Evolutionary conservation across 768 basidiomycete species (phyloP).

Genomic region (Xanthoconium purpureum): DNA sequence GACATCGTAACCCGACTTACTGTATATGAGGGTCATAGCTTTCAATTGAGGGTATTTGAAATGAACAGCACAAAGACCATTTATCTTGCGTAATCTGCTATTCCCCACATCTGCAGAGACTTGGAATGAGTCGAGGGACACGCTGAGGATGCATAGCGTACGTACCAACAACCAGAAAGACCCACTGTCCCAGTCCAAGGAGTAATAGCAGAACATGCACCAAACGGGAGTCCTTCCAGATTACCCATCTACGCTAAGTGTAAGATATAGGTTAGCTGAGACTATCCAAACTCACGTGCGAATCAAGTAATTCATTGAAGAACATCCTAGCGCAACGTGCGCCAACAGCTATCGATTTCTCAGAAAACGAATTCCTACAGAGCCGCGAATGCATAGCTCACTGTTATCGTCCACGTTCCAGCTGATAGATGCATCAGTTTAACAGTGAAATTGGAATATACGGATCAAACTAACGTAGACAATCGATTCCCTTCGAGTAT

Average conservation of each 20-base stretch:
- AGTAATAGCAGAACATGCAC: slow-evolving; percentile 12
- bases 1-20: slow-evolving; percentile 1
- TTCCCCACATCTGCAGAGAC: neutral
- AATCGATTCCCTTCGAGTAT: neutral
- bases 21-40: slow-evolving; percentile 5
- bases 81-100: neutral
- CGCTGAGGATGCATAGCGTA: neutral
- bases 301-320: slow-evolving; percentile 23
- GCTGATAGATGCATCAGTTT: slow-evolving; percentile 9
- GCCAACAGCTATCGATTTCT: neutral
- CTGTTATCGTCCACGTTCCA: neutral
- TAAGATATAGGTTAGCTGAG: neutral
- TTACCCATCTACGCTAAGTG: slow-evolving; percentile 15
- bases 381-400: neutral
- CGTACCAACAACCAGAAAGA: slow-evolving; percentile 9
- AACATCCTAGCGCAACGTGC: slow-evolving; percentile 12
- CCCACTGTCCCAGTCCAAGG: slow-evolving; percentile 20
- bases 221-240: slow-evolving; percentile 19
- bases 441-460: neutral
- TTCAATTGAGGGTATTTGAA: neutral
- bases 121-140: neutral
- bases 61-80: neutral
- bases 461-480: slow-evolving; percentile 14
- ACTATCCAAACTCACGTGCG: slow-evolving; percentile 17
- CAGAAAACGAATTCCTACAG: neutral